Base-by-base conservation (phyloP, 2,329 filamentous ascomycete genomes). In the Aspergillus jensenii region DNA sequence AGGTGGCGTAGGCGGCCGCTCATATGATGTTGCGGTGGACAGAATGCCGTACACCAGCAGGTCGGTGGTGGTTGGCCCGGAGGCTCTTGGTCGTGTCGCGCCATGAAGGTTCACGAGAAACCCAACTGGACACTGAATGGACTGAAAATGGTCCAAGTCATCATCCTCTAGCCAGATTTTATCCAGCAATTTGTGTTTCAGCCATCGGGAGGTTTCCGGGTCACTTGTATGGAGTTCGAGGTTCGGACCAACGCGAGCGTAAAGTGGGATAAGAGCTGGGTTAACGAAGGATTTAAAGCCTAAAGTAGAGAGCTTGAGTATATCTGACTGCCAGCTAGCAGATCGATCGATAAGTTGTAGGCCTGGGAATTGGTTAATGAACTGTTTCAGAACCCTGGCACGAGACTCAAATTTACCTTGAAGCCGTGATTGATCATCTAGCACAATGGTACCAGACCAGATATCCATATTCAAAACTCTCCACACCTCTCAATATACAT, bases 11-110 rank as follows among this genome's bases (percentile, higher is more conserved):
- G 73, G 74, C 17, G 69, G 71, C 11, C 71, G 68, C 35, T 67
- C 62, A 40, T 64, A 65, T 4, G 65, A 65, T 23, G 65, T 58
- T 31, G 67, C 52, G 40, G 56, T 68, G n/a, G 71, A 74, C 44
- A 78, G 50, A 14, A 75, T 62, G 19, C 75, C 75, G 37, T 77
- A 75, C 33, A 78, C 65, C 45, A 78, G 62, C 14, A 78, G 60
- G 52, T 76, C 74, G 6, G 74, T 72, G 37, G 71, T 68, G 45
- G 56, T 55, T 21, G 63, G 58, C 4, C 63, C 65, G 15, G 56
- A 58, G 37, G 53, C 50, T 41, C 62, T 68, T 23, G 58, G 49
- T 21, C 49, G 58, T 19, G 60, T 58, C 25, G 51, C 59, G 14
- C 63, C 62, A 12, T 72, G 64, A 25, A 76, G 65, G 47, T 62